Evolutionary conservation across 176 grass and related monocot species (phyloP).

Genomic region (Melocanna baccifera): DNA sequence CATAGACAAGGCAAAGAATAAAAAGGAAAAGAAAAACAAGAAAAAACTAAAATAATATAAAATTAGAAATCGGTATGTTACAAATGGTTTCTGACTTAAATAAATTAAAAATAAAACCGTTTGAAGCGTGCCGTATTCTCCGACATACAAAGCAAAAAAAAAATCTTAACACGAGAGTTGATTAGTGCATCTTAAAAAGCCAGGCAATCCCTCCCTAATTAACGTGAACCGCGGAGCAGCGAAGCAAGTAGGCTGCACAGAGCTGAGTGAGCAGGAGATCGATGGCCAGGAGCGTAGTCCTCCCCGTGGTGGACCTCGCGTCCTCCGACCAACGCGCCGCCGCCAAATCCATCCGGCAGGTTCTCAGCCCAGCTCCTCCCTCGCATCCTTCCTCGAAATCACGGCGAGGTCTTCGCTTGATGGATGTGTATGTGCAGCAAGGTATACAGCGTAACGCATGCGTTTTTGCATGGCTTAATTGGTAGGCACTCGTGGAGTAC

Average conservation of each 20-base stretch:
- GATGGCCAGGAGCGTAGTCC: not conserved
- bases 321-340: slow-evolving; percentile 25
- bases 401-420: not conserved
- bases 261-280: not conserved
- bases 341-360: slow-evolving; percentile 44
- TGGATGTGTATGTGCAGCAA: not conserved
- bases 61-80: too few species aligned
- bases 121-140: too few species aligned
- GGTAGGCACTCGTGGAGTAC: slow-evolving; percentile 58
- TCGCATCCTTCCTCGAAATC: not conserved
- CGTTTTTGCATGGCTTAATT: not conserved
- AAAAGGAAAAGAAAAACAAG: too few species aligned
- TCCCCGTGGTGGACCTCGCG: slow-evolving; percentile 61
- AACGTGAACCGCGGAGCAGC: not conserved
- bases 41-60: too few species aligned
- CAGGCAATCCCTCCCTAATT: not conserved
- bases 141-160: too few species aligned
- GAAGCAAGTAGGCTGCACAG: not conserved
- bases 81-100: too few species aligned
- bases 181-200: not conserved
- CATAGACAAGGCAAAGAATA: too few species aligned
- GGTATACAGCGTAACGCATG: not conserved
- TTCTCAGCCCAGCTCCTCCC: not conserved
- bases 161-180: not conserved
- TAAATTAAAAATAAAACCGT: too few species aligned